Percentiles rank a stretch among this genome's conserved stretches.
phyloP scores from a whole-genome alignment of 2,329 filamentous ascomycete genomes.

The Byssothecium circinans region DNA sequence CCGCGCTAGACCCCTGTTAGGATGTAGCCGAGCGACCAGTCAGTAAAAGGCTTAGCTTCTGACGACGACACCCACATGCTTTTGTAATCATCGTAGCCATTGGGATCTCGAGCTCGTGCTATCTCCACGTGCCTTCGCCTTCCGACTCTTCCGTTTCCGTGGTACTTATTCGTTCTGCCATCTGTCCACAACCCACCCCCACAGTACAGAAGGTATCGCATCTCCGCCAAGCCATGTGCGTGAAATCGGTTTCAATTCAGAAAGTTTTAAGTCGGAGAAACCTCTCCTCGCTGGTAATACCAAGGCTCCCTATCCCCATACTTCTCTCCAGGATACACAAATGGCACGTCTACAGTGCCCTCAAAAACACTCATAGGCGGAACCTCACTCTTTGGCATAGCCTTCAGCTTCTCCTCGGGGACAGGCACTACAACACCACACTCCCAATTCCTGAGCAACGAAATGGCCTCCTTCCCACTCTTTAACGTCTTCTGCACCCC shows the following conservation, averaged over 20 bases:
- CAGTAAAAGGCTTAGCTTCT: too few species aligned
- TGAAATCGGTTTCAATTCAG: too few species aligned
- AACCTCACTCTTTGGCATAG: slow-evolving; percentile 12
- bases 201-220: too few species aligned
- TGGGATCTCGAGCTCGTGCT: too few species aligned
- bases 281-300: slow-evolving; percentile 36
- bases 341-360: slow-evolving; percentile 63
- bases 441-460: slow-evolving; percentile 87
- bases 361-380: slow-evolving; percentile 55
- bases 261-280: too few species aligned
- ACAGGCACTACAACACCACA: slow-evolving; percentile 81
- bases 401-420: slow-evolving; percentile 18
- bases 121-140: too few species aligned
- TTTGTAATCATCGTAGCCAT: too few species aligned
- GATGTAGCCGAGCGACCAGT: not conserved
- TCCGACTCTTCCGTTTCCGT: too few species aligned
- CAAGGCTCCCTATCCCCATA: slow-evolving; percentile 53
- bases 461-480: slow-evolving; percentile 66
- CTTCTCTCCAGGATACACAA: slow-evolving; percentile 59
- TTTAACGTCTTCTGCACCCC: slow-evolving; percentile 75
- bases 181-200: too few species aligned
- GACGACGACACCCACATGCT: not conserved
- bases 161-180: too few species aligned
- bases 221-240: too few species aligned
- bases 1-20: slow-evolving; percentile 3